A percentile compares a stretch with the other conserved stretches of the same genome.
Evolutionary conservation across 1,284 basidiomycete genomes (phyloP).

Genomic region (Sanghuangporus weigelae): DNA sequence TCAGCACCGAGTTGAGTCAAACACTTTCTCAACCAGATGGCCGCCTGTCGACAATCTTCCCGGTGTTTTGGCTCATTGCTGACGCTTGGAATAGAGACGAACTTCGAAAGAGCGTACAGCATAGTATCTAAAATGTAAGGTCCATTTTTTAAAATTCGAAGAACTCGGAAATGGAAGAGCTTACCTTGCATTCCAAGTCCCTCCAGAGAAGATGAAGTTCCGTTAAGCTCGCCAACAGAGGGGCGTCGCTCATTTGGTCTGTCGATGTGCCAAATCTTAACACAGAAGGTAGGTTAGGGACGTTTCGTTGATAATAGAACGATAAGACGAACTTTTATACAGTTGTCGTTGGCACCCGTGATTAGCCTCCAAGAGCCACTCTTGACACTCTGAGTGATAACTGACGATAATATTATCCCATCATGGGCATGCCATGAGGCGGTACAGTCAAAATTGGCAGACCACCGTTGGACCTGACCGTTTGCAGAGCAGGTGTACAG

Average conservation of each 20-base stretch:
- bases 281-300: background rate
- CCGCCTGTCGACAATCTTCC: constrained; percentile 90
- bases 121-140: constrained; percentile 44
- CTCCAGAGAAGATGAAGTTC: constrained; percentile 14
- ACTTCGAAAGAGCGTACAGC: constrained; percentile 74
- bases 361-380: constrained; percentile 46
- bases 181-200: constrained; percentile 16
- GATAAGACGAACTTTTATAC: constrained; percentile 58
- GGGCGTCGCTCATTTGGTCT: constrained; percentile 26
- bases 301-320: background rate
- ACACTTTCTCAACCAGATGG: constrained; percentile 86
- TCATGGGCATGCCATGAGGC: constrained; percentile 78
- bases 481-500: constrained; percentile 82
- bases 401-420: constrained; percentile 77
- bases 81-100: constrained; percentile 84
- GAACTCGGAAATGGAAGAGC: background rate
- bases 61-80: constrained; percentile 63
- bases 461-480: constrained; percentile 78
- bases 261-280: constrained; percentile 51
- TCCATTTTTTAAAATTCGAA: background rate
- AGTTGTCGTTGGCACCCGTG: constrained; percentile 82
- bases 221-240: background rate
- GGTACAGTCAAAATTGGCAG: constrained; percentile 77
- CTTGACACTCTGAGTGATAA: constrained; percentile 38
- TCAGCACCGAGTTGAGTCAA: constrained; percentile 81